Conservation (phyloP, 352 stramenopile genomes). For the Hyphochytrium catenoides region DNA sequence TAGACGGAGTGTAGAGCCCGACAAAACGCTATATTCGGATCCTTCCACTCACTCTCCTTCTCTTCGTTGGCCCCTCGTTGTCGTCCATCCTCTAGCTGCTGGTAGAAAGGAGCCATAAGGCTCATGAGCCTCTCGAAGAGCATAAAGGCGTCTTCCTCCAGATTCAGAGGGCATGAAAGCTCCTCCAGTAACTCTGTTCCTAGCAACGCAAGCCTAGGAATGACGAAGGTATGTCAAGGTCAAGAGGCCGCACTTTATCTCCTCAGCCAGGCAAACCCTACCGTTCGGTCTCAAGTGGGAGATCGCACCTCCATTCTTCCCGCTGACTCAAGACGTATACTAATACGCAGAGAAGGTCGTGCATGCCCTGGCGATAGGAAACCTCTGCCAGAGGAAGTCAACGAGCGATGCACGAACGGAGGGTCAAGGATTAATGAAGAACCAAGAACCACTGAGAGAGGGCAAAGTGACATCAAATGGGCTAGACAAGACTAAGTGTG, state of each 20-base stretch:
- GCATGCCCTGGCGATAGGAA: constrained; percentile 57
- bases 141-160: constrained; percentile 6
- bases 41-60: background rate
- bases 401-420: too few species aligned
- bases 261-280: too few species aligned
- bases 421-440: too few species aligned
- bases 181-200: background rate
- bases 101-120: constrained; percentile 5
- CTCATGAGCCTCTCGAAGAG: constrained; percentile 5
- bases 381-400: too few species aligned
- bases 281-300: too few species aligned
- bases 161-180: too few species aligned
- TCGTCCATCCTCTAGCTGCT: background rate
- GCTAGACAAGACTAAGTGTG: too few species aligned
- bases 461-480: too few species aligned
- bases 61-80: background rate
- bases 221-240: too few species aligned
- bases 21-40: constrained; percentile 1
- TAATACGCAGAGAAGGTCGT: constrained; percentile 45
- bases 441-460: too few species aligned
- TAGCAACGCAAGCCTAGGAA: too few species aligned
- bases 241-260: too few species aligned
- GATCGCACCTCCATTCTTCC: background rate
- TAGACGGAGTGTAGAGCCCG: background rate
- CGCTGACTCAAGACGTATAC: constrained; percentile 24